A percentile compares a stretch with the other conserved stretches of the same genome.
These are phyloP conservation scores for Fagopyrum esculentum DNA, from an alignment of 148 eudicot species.

Conservation along the genomic window DNA sequence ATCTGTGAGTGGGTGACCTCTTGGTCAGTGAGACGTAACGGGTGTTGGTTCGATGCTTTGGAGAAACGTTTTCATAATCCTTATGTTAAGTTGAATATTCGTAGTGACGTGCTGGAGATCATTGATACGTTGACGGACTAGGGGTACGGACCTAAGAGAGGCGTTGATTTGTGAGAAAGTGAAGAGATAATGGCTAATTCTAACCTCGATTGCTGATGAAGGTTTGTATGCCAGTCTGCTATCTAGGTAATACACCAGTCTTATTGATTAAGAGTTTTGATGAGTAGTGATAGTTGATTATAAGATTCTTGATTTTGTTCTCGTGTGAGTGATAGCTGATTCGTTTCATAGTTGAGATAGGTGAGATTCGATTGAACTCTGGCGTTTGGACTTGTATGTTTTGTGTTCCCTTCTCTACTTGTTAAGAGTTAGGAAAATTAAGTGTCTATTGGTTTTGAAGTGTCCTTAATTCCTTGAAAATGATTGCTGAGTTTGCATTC, in stretches of 20 bases:
- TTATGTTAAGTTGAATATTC: conserved; percentile 6
- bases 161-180: too few species aligned
- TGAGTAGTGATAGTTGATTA: too few species aligned
- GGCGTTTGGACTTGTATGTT: too few species aligned
- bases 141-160: background rate
- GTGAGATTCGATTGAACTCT: too few species aligned
- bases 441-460: too few species aligned
- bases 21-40: background rate
- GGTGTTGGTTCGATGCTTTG: conserved; percentile 8
- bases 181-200: background rate
- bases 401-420: too few species aligned
- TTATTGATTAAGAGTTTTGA: background rate
- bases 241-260: background rate
- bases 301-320: too few species aligned
- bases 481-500: too few species aligned
- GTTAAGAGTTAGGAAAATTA: too few species aligned
- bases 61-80: background rate
- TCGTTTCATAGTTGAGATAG: too few species aligned
- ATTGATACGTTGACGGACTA: background rate
- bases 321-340: too few species aligned
- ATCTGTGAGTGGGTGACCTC: background rate
- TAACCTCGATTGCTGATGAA: background rate
- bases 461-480: too few species aligned
- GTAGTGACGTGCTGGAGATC: background rate
- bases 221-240: background rate